Evolutionary conservation across 129 eudicot genomes (phyloP), one percentile per base, ranked within the genome.

Genomic region (Flaveria linearis): DNA sequence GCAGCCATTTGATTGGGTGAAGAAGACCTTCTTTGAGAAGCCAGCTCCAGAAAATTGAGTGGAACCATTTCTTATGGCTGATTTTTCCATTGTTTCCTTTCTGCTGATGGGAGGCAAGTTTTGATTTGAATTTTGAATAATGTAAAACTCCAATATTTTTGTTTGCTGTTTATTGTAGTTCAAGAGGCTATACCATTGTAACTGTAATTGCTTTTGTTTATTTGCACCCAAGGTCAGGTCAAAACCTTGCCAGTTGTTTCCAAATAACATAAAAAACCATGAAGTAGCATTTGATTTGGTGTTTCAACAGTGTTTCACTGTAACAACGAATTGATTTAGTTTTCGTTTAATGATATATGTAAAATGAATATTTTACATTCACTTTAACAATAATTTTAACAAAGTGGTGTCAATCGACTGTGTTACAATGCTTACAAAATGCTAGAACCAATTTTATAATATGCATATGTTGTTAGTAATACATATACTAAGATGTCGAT

Each of bases 1-100:
- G 72, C 86, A 82, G 86, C 86, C 86, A 41, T 82, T 82, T 78
- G 78, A 82, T 60, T 82, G 86, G 86, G 82, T 78, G 82, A 78
- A 23, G 86, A 82, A 78, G 86, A 78, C 83, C 20, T 82, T 82
- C 41, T 82, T 82, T 73, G 86, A 82, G 82, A 78, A 82, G 75
- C 41, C 86, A 65, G 76, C 26, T 61, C 79, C 78, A 82, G 86
- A 74, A 42, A 78, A 39, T 8, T 82, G 74, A 81, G 58, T 22
- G 6, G 46, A 63, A 14, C 8, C 69, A 33, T 63, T 11, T 33
- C 45, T 28, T 12, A 65, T 41, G 61, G 79, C 74, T 47, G 71
- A 42, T 62, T 78, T 68, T 41, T 26, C 75, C 76, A 53, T 77
- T 65, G 25, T 77, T 72, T 50, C 56, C 70, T 65, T 77, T 57